These are phyloP conservation scores for Aspergillus sclerotiicarbonarius DNA, from an alignment of 495 filamentous ascomycete genomes.

Conservation along the genomic window DNA sequence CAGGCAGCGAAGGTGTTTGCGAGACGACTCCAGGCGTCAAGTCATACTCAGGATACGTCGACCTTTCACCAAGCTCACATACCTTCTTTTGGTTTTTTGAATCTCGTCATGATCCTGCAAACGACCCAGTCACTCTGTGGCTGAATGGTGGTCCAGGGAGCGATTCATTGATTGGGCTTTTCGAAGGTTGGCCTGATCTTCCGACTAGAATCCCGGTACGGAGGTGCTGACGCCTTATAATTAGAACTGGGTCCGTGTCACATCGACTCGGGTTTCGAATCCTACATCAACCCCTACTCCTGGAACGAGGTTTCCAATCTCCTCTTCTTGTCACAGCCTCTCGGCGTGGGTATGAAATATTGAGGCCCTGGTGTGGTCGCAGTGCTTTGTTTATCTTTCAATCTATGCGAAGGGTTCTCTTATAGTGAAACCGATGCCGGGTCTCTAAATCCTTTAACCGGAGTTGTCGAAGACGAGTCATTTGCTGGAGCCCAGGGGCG, in stretches of 20 bases:
- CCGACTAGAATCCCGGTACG: too few relatives aligned
- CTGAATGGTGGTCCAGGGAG: constrained; percentile 56
- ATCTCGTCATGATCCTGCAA: constrained; percentile 46
- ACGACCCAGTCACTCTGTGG: constrained; percentile 52
- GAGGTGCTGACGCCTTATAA: constrained; percentile 12
- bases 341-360: constrained; percentile 47
- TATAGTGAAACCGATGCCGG: constrained; percentile 43
- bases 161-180: constrained; percentile 68
- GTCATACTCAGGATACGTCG: constrained; percentile 48
- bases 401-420: constrained; percentile 47
- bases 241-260: constrained; percentile 59
- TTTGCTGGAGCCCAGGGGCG: constrained; percentile 45
- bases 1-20: constrained; percentile 42
- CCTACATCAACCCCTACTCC: constrained; percentile 57
- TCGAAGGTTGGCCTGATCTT: constrained; percentile 56
- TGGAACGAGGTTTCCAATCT: constrained; percentile 76
- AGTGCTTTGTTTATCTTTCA: background rate
- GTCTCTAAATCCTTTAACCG: constrained; percentile 46
- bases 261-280: constrained; percentile 51
- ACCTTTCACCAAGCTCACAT: constrained; percentile 40
- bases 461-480: constrained; percentile 40
- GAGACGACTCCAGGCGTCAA: constrained; percentile 50
- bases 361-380: background rate
- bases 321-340: constrained; percentile 69
- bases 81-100: constrained; percentile 56